Evolutionary conservation across 1,139 yeast species (phyloP).

Genomic region (Diutina catenulata): DNA sequence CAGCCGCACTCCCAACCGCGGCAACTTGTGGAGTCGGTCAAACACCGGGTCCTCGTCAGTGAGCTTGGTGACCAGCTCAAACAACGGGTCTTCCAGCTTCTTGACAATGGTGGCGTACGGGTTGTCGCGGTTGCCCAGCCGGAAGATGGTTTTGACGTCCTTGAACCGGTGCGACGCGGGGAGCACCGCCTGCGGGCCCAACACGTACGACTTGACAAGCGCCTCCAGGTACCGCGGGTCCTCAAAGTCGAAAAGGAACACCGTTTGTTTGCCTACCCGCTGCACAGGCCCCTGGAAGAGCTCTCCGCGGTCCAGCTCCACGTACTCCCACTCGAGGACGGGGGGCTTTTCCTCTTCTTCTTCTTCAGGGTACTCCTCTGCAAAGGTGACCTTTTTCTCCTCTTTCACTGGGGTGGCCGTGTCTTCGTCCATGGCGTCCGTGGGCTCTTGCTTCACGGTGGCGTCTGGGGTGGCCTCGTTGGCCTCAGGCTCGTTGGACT

Average conservation of each 20-base stretch:
- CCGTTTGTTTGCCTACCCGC: constrained; percentile 37
- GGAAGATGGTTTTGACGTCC: constrained; percentile 41
- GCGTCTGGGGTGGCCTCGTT: no score
- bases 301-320: constrained; percentile 11
- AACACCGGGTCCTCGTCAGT: constrained; percentile 30
- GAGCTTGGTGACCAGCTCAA: constrained; percentile 22
- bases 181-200: constrained; percentile 49
- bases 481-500: no score
- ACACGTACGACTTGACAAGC: constrained; percentile 31
- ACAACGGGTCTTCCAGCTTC: constrained; percentile 22
- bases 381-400: constrained; percentile 6
- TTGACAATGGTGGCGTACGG: constrained; percentile 28
- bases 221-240: constrained; percentile 15
- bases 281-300: constrained; percentile 57
- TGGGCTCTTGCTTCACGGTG: no score
- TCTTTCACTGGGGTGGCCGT: constrained; percentile 7
- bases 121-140: constrained; percentile 18
- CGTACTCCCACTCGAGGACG: constrained; percentile 8
- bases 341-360: constrained; percentile 5
- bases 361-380: neutral
- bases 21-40: constrained; percentile 43
- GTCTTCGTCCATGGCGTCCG: constrained; percentile 7
- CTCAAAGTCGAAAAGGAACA: constrained; percentile 38
- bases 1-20: constrained; percentile 51
- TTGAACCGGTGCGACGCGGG: constrained; percentile 42